Percentiles rank a stretch among this genome's conserved stretches.
phyloP scores from a whole-genome alignment of 176 grass and related monocot species.

The Echinochloa phyllopogon region DNA sequence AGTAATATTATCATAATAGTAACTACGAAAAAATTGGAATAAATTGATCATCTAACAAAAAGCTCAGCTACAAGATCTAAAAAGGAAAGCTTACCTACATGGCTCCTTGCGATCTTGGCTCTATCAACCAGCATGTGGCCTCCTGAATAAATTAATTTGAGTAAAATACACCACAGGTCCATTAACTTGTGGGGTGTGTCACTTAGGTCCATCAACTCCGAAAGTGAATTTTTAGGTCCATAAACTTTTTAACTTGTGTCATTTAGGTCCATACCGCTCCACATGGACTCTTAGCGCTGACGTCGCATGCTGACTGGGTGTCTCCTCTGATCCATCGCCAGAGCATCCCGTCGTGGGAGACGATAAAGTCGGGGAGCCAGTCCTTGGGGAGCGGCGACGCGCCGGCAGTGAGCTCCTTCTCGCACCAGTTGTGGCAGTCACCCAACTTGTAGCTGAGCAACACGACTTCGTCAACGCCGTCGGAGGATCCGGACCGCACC shows the following conservation, averaged over 20 bases:
- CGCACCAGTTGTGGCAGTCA: not conserved
- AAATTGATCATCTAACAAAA: not conserved
- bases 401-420: conserved; percentile 5
- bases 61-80: not conserved
- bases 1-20: not conserved
- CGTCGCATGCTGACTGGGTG: too few relatives aligned
- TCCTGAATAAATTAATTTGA: conserved; percentile 2
- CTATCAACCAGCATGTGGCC: not conserved
- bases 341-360: conserved; percentile 17
- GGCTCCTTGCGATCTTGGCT: not conserved
- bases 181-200: too few relatives aligned
- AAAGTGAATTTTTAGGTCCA: too few relatives aligned
- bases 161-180: too few relatives aligned
- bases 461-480: too few relatives aligned
- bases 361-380: not conserved
- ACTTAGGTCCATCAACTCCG: too few relatives aligned
- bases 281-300: too few relatives aligned
- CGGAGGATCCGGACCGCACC: not conserved
- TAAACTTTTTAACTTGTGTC: too few relatives aligned
- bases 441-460: conserved; percentile 9
- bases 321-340: too few relatives aligned
- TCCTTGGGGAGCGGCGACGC: not conserved
- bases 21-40: not conserved
- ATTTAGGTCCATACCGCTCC: too few relatives aligned
- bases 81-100: not conserved